These are phyloP conservation scores for Angomonas ambiguus DNA, from an alignment of 208 protist genomes.

Conservation along the genomic window DNA sequence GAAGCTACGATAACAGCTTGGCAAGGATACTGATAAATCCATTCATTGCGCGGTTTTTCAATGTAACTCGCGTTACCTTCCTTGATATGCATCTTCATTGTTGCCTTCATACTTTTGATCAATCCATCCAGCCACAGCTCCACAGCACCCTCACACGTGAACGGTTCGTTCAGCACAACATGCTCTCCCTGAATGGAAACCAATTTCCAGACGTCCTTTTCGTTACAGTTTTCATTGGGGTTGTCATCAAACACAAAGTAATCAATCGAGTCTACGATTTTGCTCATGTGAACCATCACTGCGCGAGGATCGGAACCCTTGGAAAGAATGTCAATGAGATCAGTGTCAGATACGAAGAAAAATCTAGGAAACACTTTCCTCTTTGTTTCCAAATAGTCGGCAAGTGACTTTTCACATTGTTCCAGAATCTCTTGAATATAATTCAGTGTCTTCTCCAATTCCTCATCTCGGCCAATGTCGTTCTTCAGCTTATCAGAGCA, in stretches of 20 bases:
- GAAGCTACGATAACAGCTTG: constrained; percentile 95
- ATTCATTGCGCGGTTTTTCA: constrained; percentile 95
- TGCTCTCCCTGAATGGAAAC: constrained; percentile 92
- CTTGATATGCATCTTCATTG: constrained; percentile 81
- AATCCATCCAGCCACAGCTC: constrained; percentile 96
- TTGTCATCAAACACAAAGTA: constrained; percentile 89
- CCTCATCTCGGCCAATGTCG: constrained; percentile 84
- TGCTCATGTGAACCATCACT: constrained; percentile 96
- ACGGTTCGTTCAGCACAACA: constrained; percentile 90
- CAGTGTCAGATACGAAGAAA: constrained; percentile 94
- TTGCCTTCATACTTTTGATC: constrained; percentile 80
- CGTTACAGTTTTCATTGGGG: constrained; percentile 32
- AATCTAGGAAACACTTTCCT: constrained; percentile 97
- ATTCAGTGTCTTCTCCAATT: constrained; percentile 88
- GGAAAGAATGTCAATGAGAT: constrained; percentile 98
- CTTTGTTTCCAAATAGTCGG: constrained; percentile 98
- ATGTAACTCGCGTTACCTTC: constrained; percentile 93
- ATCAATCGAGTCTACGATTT: constrained; percentile 94
- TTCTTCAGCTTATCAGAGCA: constrained; percentile 77
- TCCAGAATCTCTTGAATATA: constrained; percentile 91
- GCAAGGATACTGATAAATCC: constrained; percentile 96
- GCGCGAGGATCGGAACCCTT: constrained; percentile 92
- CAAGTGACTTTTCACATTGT: constrained; percentile 96
- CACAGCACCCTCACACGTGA: constrained; percentile 93
- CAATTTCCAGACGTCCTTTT: constrained; percentile 90